Base-by-base conservation (phyloP, 208 protist genomes). In the Acanthamoeba triangularis region DNA sequence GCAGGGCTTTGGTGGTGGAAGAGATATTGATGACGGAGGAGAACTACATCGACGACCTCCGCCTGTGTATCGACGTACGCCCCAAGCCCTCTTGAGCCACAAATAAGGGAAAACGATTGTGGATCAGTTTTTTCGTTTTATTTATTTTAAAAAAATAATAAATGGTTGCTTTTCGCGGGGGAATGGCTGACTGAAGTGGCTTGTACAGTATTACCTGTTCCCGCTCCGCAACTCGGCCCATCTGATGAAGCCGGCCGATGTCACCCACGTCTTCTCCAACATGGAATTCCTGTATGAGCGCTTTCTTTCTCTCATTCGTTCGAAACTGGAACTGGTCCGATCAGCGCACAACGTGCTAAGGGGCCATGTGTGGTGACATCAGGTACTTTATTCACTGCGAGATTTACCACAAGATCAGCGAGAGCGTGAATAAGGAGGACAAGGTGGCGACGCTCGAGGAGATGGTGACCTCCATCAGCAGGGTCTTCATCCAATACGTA, bases 1-100 rank as follows among this genome's bases (percentile, higher is more conserved):
- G 20, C 37, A 67, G n/a, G 52, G 47, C 82, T 14, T 16, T 67
- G 30, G 82, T 67, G 33, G 56, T 90, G 28, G 82, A 67, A 41
- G 82, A 90, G 30, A 90, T 90, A 37, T 47, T 90, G 47, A n/a
- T 90, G 52, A 90, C 82, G 3, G 82, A 90, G 35, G 82, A 90
- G 82, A 90, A 90, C 56, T 90, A 90, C 30, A 59, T 90, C 52
- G 56, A 90, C 30, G 82, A 90, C 82, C 82, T 90, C 23, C 82
- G 56, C 52, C 10, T 69, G 3, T 90, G 82, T 52, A 90, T 90
- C 37, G 47, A 59, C 52, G 82, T 90, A 90, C 23, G n/a, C n/a
- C n/a, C n/a, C n/a, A n/a, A n/a, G n/a, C n/a, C n/a, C n/a, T n/a
- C n/a, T n/a, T n/a, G n/a, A n/a, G n/a, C n/a, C n/a, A n/a, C n/a